Evolutionary conservation across 2,329 filamentous ascomycete species (phyloP), one percentile per base, ranked within the genome.

Genomic region (Cladosporium sphaerospermum): DNA sequence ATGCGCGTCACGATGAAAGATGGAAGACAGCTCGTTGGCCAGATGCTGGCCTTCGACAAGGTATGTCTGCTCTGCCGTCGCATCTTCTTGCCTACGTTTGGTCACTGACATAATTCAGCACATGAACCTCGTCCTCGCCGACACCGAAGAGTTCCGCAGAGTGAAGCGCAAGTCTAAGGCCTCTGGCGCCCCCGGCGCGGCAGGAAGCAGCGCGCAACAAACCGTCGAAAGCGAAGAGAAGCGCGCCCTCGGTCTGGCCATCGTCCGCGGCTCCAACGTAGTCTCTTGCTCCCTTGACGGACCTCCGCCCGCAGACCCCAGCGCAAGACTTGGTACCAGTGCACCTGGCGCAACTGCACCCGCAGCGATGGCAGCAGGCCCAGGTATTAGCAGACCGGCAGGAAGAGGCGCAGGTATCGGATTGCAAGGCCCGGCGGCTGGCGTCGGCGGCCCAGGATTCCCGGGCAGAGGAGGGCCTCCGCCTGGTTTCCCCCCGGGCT

Each of bases 41-140:
- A 97, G 73, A 96, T 99, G 89, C 82, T 99, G 62, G 93, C 93
- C 52, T 99, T 97, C 67, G 93, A 99, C 74, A 97, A 97, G 83
- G 89, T 92, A 74, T 53, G 60, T 14, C 9, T 7, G 23, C 23
- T 28, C 7, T 5, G 23, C 23, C n/a, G 13, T 11, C 32, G n/a
- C 31, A 11, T 39, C 13, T 0, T n/a, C 14, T 43, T 23, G 16
- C 14, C 11, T 28, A 14, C 18, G 31, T 16, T 16, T 45, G 9
- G 37, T 33, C 41, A 50, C 40, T 36, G 13, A 36, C 33, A 9
- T 13, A 23, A 16, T 42, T 41, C 61, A 95, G 90, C 93, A 99
- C 74, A 99, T 99, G 93, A 99, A 99, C 73, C 83, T 99, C 61
- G 93, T 99, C 57, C 87, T 99, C 58, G 93, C 92, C 73, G 93